Evolutionary conservation across 2,329 filamentous ascomycete genomes (phyloP).

Genomic region (Aspergillus sp.): DNA sequence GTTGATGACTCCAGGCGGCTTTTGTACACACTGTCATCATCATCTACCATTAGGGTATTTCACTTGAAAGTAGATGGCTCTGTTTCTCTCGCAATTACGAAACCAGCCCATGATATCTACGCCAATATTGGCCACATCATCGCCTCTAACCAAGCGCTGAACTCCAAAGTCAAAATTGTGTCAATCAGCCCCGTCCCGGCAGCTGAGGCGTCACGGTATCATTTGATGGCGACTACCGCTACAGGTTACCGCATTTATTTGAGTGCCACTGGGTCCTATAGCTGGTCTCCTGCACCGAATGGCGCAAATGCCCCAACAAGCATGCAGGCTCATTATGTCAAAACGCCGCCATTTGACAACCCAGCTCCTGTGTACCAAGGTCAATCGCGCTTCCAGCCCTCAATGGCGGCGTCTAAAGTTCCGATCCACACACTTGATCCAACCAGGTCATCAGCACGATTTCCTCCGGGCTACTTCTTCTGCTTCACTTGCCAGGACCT

Average conservation of each 20-base stretch:
- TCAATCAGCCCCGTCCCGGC: conserved; percentile 85
- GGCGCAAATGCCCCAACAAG: conserved; percentile 75
- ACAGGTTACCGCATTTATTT: conserved; percentile 91
- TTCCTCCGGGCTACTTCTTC: conserved; percentile 87
- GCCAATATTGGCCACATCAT: conserved; percentile 85
- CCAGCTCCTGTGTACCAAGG: conserved; percentile 23
- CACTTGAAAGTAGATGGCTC: conserved; percentile 68
- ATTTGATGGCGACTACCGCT: conserved; percentile 85
- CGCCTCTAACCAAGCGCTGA: conserved; percentile 65
- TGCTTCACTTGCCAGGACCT: conserved; percentile 71
- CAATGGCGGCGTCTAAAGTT: conserved; percentile 50
- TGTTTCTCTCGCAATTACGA: conserved; percentile 56
- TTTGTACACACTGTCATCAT: conserved; percentile 85
- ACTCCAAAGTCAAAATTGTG: conserved; percentile 72
- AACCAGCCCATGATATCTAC: conserved; percentile 54
- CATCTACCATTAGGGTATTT: conserved; percentile 87
- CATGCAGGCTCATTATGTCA: conserved; percentile 97
- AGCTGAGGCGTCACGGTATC: conserved; percentile 76
- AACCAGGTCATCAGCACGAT: conserved; percentile 51
- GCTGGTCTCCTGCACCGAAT: conserved; percentile 54
- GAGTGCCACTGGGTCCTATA: conserved; percentile 76
- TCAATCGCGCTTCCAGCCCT: conserved; percentile 28
- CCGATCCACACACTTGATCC: conserved; percentile 46
- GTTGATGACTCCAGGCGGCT: conserved; percentile 86
- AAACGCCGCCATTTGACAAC: conserved; percentile 70